Percentiles rank a stretch among this genome's conserved stretches.
These are phyloP conservation scores for Dalechampia spathulata DNA, from an alignment of 441 rosid genomes.

Conservation along the genomic window DNA sequence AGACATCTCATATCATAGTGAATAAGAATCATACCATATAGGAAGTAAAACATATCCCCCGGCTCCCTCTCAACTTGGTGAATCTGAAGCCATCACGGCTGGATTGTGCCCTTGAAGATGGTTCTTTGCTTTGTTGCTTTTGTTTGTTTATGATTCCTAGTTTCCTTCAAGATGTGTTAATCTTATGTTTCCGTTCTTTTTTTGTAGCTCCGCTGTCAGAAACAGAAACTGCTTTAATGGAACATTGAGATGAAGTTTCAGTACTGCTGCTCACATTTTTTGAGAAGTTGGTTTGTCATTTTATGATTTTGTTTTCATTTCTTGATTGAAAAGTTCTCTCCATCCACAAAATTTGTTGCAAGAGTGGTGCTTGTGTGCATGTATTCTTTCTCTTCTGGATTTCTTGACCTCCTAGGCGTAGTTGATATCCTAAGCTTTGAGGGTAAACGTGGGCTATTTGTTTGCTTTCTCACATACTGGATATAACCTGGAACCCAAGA, in stretches of 20 bases:
- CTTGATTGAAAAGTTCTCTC: conserved; percentile 24
- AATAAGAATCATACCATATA: too few species aligned
- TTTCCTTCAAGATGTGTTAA: not conserved
- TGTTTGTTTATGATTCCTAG: not conserved
- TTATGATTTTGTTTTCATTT: conserved; percentile 20
- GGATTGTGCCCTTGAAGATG: not conserved
- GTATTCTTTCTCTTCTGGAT: conserved; percentile 13
- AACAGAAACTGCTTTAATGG: conserved; percentile 92
- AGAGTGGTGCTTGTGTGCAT: conserved; percentile 21
- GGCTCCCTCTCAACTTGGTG: not conserved
- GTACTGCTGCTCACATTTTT: conserved; percentile 3
- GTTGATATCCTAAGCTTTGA: conserved; percentile 11
- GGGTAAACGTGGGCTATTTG: conserved; percentile 6
- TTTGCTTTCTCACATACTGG: conserved; percentile 11
- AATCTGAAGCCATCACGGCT: not conserved
- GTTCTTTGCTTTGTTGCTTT: not conserved
- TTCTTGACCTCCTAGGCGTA: conserved; percentile 8
- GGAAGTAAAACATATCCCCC: too few species aligned
- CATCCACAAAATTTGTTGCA: conserved; percentile 18
- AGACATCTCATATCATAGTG: too few species aligned
- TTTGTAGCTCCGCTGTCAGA: conserved; percentile 93
- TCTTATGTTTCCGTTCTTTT: conserved; percentile 15
- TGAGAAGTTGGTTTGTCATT: conserved; percentile 17
- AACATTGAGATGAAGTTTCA: conserved; percentile 43
- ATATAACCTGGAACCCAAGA: conserved; percentile 6